Conservation (phyloP, 2,329 filamentous ascomycete species). For the Trichophaea hybrida region DNA sequence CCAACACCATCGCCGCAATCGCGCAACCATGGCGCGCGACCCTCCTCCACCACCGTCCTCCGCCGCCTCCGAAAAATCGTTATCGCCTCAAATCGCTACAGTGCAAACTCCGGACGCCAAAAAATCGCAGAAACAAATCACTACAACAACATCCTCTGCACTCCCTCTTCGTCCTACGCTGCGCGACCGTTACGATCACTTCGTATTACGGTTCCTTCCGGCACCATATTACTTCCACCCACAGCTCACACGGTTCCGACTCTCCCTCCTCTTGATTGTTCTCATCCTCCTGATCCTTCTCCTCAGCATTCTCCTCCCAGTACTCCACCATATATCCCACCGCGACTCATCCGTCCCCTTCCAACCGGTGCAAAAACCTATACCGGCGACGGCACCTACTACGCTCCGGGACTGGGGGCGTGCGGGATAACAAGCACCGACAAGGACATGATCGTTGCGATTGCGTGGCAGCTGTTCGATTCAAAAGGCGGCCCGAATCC, state of each 20-base stretch:
- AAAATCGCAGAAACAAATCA: not conserved
- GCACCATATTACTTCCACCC: not conserved
- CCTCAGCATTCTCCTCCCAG: conserved; percentile 1
- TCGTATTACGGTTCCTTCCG: not conserved
- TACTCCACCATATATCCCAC: not conserved
- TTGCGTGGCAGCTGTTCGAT: conserved; percentile 56
- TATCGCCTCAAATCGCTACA: too few species aligned
- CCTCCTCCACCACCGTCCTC: not conserved
- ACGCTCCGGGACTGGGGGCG: conserved; percentile 50
- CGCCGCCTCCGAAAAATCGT: too few species aligned
- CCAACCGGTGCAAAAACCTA: conserved; percentile 40
- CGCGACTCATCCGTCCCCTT: conserved; percentile 33
- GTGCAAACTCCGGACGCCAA: too few species aligned
- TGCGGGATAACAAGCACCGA: conserved; percentile 47
- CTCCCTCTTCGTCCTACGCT: conserved; percentile 7
- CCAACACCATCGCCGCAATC: not conserved
- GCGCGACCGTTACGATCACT: conserved; percentile 1
- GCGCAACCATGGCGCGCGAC: not conserved
- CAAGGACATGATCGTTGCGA: conserved; percentile 48
- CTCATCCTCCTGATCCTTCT: not conserved
- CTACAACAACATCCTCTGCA: not conserved
- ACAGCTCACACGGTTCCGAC: not conserved
- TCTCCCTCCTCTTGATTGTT: not conserved
- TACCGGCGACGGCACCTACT: conserved; percentile 56
- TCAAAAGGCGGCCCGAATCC: conserved; percentile 33